phyloP scores from a whole-genome alignment of 2,329 filamentous ascomycete genomes.

The Aspergillus pseudotamarii region DNA sequence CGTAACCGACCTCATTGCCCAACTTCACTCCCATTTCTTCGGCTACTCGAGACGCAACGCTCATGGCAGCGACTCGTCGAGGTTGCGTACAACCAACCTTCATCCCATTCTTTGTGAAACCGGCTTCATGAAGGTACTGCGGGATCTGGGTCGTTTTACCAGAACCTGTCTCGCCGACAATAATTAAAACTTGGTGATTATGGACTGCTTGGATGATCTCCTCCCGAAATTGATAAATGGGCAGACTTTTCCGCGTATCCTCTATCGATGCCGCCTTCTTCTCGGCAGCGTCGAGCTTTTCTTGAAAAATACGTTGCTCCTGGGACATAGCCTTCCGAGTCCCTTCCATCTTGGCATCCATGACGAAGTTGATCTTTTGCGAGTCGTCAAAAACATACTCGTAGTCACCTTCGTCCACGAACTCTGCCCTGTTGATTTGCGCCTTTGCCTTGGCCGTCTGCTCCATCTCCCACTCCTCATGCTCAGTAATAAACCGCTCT shows the following conservation, averaged over 20 bases:
- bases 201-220: slow-evolving; percentile 84
- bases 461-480: slow-evolving; percentile 94
- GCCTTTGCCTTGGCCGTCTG: slow-evolving; percentile 85
- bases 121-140: slow-evolving; percentile 89
- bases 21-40: slow-evolving; percentile 91
- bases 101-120: slow-evolving; percentile 79
- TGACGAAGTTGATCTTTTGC: slow-evolving; percentile 82
- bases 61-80: slow-evolving; percentile 94
- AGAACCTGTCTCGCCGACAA: slow-evolving; percentile 92
- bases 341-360: slow-evolving; percentile 72
- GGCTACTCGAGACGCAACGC: slow-evolving; percentile 90
- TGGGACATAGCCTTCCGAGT: slow-evolving; percentile 72
- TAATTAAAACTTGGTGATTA: slow-evolving; percentile 82
- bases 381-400: slow-evolving; percentile 91
- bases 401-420: slow-evolving; percentile 79
- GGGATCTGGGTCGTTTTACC: slow-evolving; percentile 96
- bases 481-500: slow-evolving; percentile 87
- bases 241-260: slow-evolving; percentile 85
- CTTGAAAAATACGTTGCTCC: slow-evolving; percentile 76
- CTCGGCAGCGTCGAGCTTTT: slow-evolving; percentile 85
- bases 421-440: slow-evolving; percentile 75
- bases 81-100: slow-evolving; percentile 95
- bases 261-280: slow-evolving; percentile 86
- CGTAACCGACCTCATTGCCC: slow-evolving; percentile 90
- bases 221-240: slow-evolving; percentile 85